A percentile compares a stretch with the other conserved stretches of the same genome.
These are phyloP conservation scores for Fraxinus xanthoxyloides DNA, from an alignment of 305 asterid species.

Conservation along the genomic window DNA sequence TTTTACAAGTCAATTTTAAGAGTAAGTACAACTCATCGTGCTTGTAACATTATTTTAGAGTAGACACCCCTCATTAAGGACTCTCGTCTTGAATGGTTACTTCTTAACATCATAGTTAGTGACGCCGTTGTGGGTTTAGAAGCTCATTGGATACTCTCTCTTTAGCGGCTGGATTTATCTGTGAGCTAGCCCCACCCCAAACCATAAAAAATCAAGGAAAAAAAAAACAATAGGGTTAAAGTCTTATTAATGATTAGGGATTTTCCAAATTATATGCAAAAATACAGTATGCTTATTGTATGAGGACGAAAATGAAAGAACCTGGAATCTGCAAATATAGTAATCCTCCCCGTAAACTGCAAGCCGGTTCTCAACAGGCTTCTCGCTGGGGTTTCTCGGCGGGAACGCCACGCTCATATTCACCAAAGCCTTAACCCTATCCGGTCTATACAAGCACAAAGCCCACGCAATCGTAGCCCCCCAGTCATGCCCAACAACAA, in stretches of 20 bases:
- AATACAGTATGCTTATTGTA: not conserved
- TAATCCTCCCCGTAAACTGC: constrained; percentile 38
- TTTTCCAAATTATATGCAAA: not conserved
- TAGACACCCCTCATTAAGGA: too few relatives aligned
- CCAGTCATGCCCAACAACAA: constrained; percentile 67
- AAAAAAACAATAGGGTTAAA: not conserved
- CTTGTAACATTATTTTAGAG: too few relatives aligned
- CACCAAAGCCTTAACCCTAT: constrained; percentile 40
- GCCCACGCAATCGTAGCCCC: constrained; percentile 41
- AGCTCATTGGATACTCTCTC: too few relatives aligned
- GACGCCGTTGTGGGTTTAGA: too few relatives aligned
- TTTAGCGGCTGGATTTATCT: too few relatives aligned
- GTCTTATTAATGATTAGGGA: not conserved
- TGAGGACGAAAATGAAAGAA: constrained; percentile 2
- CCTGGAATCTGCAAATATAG: constrained; percentile 38
- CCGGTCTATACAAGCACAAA: constrained; percentile 37
- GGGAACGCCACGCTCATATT: constrained; percentile 27
- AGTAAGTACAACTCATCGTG: too few relatives aligned
- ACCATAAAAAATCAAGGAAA: too few relatives aligned
- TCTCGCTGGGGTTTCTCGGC: constrained; percentile 25
- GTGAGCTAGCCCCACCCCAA: too few relatives aligned
- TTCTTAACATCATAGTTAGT: too few relatives aligned
- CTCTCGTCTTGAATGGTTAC: too few relatives aligned
- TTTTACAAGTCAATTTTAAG: too few relatives aligned
- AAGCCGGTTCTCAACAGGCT: constrained; percentile 16